Conservation (phyloP, 495 filamentous ascomycete species). For the Aspergillus cristatus region DNA sequence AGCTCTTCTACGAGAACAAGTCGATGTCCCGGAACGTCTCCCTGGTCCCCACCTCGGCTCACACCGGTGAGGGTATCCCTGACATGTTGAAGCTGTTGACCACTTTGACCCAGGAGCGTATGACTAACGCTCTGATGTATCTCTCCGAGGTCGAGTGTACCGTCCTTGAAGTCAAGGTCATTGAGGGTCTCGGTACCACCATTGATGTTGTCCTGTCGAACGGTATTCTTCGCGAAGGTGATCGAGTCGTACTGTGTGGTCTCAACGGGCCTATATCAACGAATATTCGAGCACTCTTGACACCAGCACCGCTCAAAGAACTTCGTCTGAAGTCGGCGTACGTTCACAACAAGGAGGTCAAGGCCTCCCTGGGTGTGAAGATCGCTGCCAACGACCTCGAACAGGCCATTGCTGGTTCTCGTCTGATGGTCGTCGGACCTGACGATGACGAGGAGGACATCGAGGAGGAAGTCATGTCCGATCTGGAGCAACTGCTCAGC, state of each 20-base stretch:
- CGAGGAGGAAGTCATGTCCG: conserved; percentile 91
- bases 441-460: conserved; percentile 96
- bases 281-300: conserved; percentile 93
- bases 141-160: conserved; percentile 95
- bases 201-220: conserved; percentile 97
- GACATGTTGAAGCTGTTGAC: conserved; percentile 97
- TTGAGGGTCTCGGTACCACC: conserved; percentile 96
- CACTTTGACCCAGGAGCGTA: conserved; percentile 87
- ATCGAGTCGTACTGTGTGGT: conserved; percentile 91
- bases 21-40: conserved; percentile 90
- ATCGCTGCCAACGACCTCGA: conserved; percentile 96
- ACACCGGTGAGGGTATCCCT: conserved; percentile 97
- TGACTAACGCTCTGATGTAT: conserved; percentile 98
- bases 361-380: conserved; percentile 97
- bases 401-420: conserved; percentile 92
- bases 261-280: conserved; percentile 89
- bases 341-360: conserved; percentile 98
- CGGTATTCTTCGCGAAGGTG: conserved; percentile 89
- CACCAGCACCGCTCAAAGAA: conserved; percentile 89
- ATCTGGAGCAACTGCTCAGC: conserved; percentile 83
- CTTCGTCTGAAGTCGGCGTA: conserved; percentile 88
- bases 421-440: conserved; percentile 84
- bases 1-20: conserved; percentile 96
- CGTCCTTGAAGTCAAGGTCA: conserved; percentile 96
- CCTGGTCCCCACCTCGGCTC: conserved; percentile 90